Percentiles rank a stretch among this genome's conserved stretches.
Conservation (phyloP, 768 basidiomycete genomes). For the Podaxis rugospora region DNA sequence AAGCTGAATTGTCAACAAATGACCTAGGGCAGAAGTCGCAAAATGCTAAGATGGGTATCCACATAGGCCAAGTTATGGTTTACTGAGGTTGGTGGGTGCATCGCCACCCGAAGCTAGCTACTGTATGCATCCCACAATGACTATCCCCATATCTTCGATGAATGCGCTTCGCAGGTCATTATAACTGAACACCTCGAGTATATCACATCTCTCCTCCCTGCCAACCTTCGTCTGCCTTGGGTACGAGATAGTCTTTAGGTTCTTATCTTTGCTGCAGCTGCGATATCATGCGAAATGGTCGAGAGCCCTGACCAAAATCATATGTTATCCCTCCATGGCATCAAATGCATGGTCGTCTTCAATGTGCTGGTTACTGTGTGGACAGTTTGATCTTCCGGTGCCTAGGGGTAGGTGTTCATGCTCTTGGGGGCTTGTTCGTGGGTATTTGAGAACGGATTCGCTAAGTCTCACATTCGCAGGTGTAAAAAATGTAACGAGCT, state of each 20-base stretch:
- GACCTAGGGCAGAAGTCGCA: too few species aligned
- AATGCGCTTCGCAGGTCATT: neutral
- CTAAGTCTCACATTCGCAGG: neutral
- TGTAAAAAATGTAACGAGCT: neutral
- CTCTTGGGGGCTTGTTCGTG: neutral
- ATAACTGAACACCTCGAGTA: neutral
- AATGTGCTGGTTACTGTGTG: neutral
- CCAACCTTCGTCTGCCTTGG: neutral
- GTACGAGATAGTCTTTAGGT: neutral
- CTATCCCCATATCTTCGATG: conserved; percentile 6
- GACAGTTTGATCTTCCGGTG: neutral
- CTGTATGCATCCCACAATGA: conserved; percentile 7
- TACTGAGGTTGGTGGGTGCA: too few species aligned
- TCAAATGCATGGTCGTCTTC: neutral
- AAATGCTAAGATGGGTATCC: too few species aligned
- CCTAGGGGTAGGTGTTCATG: neutral
- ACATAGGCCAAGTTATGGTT: too few species aligned
- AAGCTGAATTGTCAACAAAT: too few species aligned
- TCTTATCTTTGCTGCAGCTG: neutral
- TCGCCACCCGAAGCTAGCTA: neutral
- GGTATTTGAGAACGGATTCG: neutral
- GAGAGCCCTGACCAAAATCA: neutral
- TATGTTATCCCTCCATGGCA: neutral
- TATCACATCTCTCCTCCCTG: neutral
- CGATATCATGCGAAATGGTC: conserved; percentile 8